Percentiles rank a stretch among this genome's conserved stretches.
phyloP scores from a whole-genome alignment of 306 rosid genomes.

The Malus fusca region DNA sequence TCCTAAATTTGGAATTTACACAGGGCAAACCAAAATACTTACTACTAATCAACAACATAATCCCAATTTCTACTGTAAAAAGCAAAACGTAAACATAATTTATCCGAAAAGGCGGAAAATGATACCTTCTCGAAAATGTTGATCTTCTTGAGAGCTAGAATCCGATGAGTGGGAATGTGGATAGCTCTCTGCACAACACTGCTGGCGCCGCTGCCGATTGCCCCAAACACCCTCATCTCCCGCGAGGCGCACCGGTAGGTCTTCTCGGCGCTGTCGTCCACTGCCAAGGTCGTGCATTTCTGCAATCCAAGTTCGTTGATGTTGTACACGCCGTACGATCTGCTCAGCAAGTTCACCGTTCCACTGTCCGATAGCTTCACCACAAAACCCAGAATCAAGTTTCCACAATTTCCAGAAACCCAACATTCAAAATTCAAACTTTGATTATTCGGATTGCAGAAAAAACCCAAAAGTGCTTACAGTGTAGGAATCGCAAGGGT shows the following conservation, averaged over 20 bases:
- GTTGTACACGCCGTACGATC: conserved; percentile 86
- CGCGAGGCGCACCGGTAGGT: conserved; percentile 68
- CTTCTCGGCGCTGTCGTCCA: conserved; percentile 43
- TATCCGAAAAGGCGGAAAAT: background rate
- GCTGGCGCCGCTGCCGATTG: conserved; percentile 95
- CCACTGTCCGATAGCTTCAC: conserved; percentile 81
- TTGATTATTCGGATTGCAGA: background rate
- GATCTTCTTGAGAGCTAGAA: conserved; percentile 84
- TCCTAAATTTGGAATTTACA: background rate
- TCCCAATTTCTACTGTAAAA: background rate
- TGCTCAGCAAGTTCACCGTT: conserved; percentile 80
- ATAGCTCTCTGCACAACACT: conserved; percentile 95
- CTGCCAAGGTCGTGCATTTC: conserved; percentile 59
- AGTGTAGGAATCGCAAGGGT: conserved; percentile 76
- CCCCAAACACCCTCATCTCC: conserved; percentile 93
- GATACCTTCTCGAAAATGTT: conserved; percentile 90
- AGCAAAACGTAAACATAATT: background rate
- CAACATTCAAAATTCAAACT: background rate
- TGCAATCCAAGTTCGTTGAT: conserved; percentile 90
- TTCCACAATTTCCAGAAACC: background rate
- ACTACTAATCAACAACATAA: background rate
- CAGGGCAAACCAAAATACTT: background rate
- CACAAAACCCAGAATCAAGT: conserved; percentile 1
- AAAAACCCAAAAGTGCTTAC: conserved; percentile 25
- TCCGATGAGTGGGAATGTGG: conserved; percentile 78